phyloP scores from a whole-genome alignment of 2,329 filamentous ascomycete species.

The Cytospora mali region DNA sequence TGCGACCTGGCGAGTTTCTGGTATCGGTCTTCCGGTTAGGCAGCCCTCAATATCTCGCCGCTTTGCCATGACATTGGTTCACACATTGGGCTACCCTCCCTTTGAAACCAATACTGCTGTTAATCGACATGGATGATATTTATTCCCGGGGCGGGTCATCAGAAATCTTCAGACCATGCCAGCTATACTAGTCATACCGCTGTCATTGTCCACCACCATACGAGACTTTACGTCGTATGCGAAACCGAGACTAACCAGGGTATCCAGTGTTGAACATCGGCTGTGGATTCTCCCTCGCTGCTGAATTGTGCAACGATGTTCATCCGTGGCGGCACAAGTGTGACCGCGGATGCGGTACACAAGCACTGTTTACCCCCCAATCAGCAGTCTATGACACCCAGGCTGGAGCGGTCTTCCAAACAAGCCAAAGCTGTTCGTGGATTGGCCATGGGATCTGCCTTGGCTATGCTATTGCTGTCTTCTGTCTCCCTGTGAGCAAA shows the following conservation, averaged over 20 bases:
- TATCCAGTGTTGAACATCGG: background rate
- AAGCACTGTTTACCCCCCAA: background rate
- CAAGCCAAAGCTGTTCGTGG: background rate
- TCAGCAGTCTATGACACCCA: background rate
- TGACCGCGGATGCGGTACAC: background rate
- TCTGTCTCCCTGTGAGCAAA: background rate
- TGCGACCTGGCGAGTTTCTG: background rate
- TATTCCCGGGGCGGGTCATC: background rate
- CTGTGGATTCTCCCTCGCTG: background rate
- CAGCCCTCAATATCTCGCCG: background rate
- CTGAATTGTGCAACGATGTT: constrained; percentile 8
- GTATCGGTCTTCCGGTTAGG: too few relatives aligned
- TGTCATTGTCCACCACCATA: background rate
- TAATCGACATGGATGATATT: background rate
- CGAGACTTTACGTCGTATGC: background rate
- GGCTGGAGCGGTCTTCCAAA: background rate
- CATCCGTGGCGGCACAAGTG: constrained; percentile 4
- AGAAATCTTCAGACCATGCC: background rate
- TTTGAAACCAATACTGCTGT: background rate
- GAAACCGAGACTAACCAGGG: background rate
- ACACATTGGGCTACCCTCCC: background rate
- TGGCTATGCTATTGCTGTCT: background rate
- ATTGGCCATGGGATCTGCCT: background rate
- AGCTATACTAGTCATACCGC: background rate
- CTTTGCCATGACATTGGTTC: background rate